phyloP scores from a whole-genome alignment of 2,329 filamentous ascomycete genomes.

The Coniochaeta prunicola region DNA sequence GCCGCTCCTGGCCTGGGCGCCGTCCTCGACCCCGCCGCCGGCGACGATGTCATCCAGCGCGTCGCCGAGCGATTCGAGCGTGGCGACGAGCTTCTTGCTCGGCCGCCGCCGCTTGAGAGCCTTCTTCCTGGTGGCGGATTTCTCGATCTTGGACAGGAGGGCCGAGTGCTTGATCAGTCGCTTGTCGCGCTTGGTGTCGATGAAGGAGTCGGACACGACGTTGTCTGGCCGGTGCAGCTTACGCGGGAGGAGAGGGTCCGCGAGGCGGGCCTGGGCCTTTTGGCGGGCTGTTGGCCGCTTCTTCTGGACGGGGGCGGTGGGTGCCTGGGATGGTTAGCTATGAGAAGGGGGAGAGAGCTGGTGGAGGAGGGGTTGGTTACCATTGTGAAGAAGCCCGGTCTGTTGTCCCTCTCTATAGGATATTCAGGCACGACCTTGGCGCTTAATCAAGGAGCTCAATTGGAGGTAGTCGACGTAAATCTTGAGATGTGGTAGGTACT shows the following conservation, averaged over 20 bases:
- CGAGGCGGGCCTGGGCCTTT: slow-evolving; percentile 45
- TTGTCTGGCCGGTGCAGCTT: slow-evolving; percentile 45
- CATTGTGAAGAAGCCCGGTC: slow-evolving; percentile 1
- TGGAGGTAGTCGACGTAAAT: neutral
- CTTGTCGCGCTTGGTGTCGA: slow-evolving; percentile 75
- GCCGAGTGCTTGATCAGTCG: slow-evolving; percentile 72
- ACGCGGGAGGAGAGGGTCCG: slow-evolving; percentile 42
- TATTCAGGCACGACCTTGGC: neutral
- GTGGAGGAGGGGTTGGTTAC: slow-evolving; percentile 1
- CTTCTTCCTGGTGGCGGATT: slow-evolving; percentile 38
- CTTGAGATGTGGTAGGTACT: neutral
- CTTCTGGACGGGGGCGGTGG: slow-evolving; percentile 24
- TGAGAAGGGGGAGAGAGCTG: slow-evolving; percentile 15
- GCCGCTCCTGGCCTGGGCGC: slow-evolving; percentile 36
- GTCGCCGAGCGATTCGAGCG: slow-evolving; percentile 68
- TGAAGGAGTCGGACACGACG: slow-evolving; percentile 49
- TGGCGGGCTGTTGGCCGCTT: slow-evolving; percentile 48
- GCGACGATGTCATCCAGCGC: slow-evolving; percentile 63
- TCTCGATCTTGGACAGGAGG: slow-evolving; percentile 71
- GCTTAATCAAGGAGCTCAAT: neutral
- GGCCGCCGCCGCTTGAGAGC: slow-evolving; percentile 59
- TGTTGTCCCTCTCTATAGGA: too few relatives aligned
- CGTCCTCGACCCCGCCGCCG: slow-evolving; percentile 33
- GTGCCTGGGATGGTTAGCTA: neutral
- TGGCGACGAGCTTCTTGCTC: slow-evolving; percentile 70